These are phyloP conservation scores for Bertia moriformis DNA, from an alignment of 2,329 filamentous ascomycete species.

Conservation along the genomic window DNA sequence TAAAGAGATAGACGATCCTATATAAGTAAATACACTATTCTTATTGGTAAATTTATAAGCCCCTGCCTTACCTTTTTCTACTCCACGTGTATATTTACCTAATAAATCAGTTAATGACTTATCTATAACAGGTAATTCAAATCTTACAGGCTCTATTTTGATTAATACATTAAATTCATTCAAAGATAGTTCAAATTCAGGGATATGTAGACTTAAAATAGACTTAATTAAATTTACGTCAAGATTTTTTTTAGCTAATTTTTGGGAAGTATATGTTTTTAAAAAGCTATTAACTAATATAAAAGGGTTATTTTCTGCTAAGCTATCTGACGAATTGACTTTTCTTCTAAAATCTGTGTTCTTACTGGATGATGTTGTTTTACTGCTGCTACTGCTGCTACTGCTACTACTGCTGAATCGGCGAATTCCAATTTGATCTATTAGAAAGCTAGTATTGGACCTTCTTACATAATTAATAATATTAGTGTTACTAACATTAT, in stretches of 20 bases:
- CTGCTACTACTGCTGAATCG: neutral
- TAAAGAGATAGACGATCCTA: neutral
- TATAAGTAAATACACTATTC: neutral
- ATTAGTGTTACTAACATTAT: neutral
- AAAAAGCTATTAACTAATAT: neutral
- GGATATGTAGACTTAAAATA: neutral
- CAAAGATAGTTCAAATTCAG: neutral
- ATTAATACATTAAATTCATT: constrained; percentile 1
- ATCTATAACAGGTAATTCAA: neutral
- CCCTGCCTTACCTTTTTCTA: neutral
- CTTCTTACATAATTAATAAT: no score
- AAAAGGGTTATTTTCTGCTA: neutral
- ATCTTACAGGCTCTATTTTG: neutral
- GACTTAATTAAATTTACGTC: neutral
- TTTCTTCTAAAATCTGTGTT: no score
- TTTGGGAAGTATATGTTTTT: neutral
- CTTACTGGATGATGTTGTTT: neutral
- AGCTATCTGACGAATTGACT: neutral
- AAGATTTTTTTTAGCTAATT: neutral
- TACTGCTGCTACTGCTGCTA: neutral
- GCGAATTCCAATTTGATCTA: neutral
- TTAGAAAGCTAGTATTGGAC: neutral
- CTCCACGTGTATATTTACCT: neutral
- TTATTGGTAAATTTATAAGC: neutral
- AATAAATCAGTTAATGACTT: neutral